Evolutionary conservation across 192 early-diverging fungal species (phyloP).

Genomic region (Umbelopsis vinacea): DNA sequence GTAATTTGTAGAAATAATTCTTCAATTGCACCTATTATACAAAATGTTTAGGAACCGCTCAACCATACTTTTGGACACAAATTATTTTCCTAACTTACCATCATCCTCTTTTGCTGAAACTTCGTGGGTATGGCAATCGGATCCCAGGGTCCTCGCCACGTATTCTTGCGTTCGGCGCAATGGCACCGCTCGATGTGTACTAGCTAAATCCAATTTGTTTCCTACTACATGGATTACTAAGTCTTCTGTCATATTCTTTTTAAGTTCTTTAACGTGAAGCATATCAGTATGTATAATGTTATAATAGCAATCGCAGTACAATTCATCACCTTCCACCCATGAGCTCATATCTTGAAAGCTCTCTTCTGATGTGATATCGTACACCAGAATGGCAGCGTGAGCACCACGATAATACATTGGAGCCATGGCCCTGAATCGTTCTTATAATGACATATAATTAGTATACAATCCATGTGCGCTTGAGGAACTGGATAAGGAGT

Average conservation of each 20-base stretch:
- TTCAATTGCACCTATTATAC: constrained; percentile 48
- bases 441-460: constrained; percentile 28
- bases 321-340: constrained; percentile 59
- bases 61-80: not conserved
- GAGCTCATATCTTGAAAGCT: constrained; percentile 70
- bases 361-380: constrained; percentile 73
- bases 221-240: constrained; percentile 73
- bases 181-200: constrained; percentile 60
- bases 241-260: constrained; percentile 68
- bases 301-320: not conserved
- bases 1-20: constrained; percentile 59
- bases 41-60: not conserved
- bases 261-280: constrained; percentile 50
- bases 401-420: constrained; percentile 79
- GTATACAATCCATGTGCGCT: not conserved
- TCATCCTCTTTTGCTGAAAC: constrained; percentile 77
- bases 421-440: constrained; percentile 79
- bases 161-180: constrained; percentile 64
- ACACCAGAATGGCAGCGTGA: constrained; percentile 73
- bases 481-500: not conserved
- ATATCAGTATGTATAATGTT: not conserved
- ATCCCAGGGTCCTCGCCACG: constrained; percentile 59
- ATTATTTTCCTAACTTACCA: constrained; percentile 40
- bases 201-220: constrained; percentile 73
- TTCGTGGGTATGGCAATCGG: constrained; percentile 66